Evolutionary conservation across 371 early-diverging fungal species (phyloP), one percentile per base, ranked within the genome.

Genomic region (Cokeromyces recurvatus): DNA sequence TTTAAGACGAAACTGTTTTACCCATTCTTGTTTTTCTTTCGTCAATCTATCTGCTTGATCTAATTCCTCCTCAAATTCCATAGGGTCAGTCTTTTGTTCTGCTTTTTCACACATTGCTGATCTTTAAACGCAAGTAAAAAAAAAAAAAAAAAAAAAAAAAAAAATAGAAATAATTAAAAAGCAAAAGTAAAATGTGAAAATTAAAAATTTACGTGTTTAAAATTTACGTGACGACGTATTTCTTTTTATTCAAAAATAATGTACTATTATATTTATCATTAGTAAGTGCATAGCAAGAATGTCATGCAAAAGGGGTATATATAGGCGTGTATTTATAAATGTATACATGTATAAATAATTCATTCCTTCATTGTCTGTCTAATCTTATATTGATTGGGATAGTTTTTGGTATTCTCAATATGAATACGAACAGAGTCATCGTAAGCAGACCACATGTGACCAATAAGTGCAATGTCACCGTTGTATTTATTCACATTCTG

Each of bases 1-100:
- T 64, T 87, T 75, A 11, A 90, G 67, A 2, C 94, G 81, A 77
- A 92, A 72, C 36, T 73, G 68, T 44, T 82, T 86, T 41, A 92
- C 78, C 87, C 92, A 88, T 46, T 77, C 82, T 51, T 88, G 91
- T 56, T 81, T 82, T 43, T 71, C 64, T 45, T 54, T 37, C 27
- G 38, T 23, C 6, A 32, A 27, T 20, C 16, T 20, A 15, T 44
- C 43, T 19, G 23, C 36, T 21, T 7, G 25, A 23, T 8, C n/a
- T 37, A 17, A 23, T 16, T n/a, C 11, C n/a, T 41, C 34, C 24
- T 48, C 41, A n/a, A n/a, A n/a, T n/a, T n/a, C n/a, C n/a, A n/a
- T n/a, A n/a, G n/a, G n/a, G n/a, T n/a, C n/a, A n/a, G n/a, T n/a
- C n/a, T n/a, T n/a, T n/a, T n/a, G n/a, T n/a, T n/a, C n/a, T n/a